Base-by-base conservation (phyloP, 768 basidiomycete species). In the Boletus tomentosulus region DNA sequence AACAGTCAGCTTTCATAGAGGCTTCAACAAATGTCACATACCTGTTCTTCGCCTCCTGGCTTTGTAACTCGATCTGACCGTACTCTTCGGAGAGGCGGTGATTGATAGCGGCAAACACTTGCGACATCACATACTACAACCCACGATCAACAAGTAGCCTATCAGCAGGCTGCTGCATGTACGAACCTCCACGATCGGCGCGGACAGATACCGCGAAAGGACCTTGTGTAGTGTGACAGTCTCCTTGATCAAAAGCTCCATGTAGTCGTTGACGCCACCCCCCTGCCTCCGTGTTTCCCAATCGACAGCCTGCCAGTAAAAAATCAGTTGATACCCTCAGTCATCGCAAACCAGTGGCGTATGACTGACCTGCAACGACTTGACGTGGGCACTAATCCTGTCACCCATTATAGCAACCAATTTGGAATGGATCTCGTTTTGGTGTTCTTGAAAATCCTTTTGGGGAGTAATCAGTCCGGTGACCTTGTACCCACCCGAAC, bases 361-460 rank as follows among this genome's bases (percentile, higher is more conserved):
- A 48, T 53, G 65, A 59, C 71, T 67, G 57, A 87, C 92, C 75
- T 89, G 85, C 50, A 98, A 77, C 25, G 87, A 78, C 62, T 83
- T 86, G 66, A 92, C 87, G 68, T 98, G 96, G 1, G 87, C 85
- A 61, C 77, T 82, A 43, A 98, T 75, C 53, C 96, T 82, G 72
- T 98, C 96, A 37, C 93, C 88, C 97, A 99, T 99, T 73, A 98
- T 99, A 41, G 92, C 90, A 55, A 99, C 87, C 51, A 99, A 78
- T 74, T 99, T 99, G 48, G 92, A 83, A 70, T 98, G 96, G 50
- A 99, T 98, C 76, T 98, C 97, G 66, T 96, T 91, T 71, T 99
- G 97, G 71, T 99, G 97, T 70, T 98, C 97, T 78, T 98, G 96
- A 66, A 89, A 98, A 71, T 98, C 97, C 87, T 95, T 65, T 53